These are phyloP conservation scores for Camellia oleifera DNA, from an alignment of 179 eudicot species.

Conservation along the genomic window DNA sequence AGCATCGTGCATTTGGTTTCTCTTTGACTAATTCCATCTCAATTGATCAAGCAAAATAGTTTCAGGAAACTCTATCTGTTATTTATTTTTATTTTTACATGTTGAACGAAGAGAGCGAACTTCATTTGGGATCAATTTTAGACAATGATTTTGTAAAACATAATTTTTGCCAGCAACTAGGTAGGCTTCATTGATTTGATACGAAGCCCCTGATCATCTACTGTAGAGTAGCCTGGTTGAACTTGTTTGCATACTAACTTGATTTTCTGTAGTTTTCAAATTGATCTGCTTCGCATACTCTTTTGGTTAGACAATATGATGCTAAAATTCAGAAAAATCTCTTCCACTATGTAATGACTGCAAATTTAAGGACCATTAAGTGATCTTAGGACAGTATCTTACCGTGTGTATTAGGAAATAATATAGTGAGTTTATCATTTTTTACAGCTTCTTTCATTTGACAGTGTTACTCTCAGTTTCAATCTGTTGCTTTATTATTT, in stretches of 20 bases:
- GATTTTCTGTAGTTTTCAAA: background rate
- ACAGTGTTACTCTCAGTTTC: background rate
- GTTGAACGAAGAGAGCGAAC: background rate
- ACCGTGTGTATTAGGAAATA: background rate
- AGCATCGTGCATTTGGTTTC: too few species aligned
- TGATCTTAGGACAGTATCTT: background rate
- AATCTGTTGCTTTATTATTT: background rate
- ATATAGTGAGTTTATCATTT: background rate
- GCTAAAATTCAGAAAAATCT: background rate
- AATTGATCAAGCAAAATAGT: background rate
- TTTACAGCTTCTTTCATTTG: background rate
- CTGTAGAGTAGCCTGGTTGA: background rate
- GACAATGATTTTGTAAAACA: background rate
- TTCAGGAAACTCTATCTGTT: background rate
- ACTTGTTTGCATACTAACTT: background rate
- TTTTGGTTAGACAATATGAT: background rate
- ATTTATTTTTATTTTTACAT: background rate
- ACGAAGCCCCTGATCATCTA: background rate
- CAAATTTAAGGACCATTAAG: background rate
- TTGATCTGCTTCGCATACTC: background rate
- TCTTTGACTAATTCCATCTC: background rate
- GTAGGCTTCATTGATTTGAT: background rate
- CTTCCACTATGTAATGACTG: background rate
- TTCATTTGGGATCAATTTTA: background rate
- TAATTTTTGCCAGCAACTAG: background rate